Evolutionary conservation across 371 early-diverging fungal genomes (phyloP).

Genomic region (Gilbertella persicaria): DNA sequence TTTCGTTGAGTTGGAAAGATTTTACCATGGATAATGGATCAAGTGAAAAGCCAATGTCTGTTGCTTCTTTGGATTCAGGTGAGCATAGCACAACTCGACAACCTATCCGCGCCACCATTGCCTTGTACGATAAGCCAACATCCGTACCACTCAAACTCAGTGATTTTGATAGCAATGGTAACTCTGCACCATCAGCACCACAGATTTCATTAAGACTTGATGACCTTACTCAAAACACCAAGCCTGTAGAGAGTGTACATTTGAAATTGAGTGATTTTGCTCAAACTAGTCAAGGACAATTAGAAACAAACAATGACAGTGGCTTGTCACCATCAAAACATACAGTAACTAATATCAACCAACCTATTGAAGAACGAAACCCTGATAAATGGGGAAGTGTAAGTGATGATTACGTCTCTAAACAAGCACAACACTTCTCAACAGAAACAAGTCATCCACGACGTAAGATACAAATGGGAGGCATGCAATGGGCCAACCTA

Average conservation of each 20-base stretch:
- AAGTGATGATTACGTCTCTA: neutral
- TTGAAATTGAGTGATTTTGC: constrained; percentile 3
- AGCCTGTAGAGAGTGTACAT: no score
- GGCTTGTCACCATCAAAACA: neutral
- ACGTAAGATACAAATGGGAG: neutral
- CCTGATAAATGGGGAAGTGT: neutral
- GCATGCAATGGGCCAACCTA: neutral
- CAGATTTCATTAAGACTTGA: neutral
- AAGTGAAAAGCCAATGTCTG: no score
- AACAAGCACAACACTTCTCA: neutral
- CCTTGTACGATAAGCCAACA: neutral
- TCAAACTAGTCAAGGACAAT: neutral
- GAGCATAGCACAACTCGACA: neutral
- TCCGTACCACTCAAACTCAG: neutral
- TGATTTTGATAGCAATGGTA: neutral
- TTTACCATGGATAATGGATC: no score
- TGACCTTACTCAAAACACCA: neutral
- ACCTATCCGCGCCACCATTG: neutral
- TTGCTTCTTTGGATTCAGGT: neutral
- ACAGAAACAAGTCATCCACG: neutral
- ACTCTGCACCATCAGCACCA: neutral
- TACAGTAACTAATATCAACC: neutral
- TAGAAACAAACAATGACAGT: no score
- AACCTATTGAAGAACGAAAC: neutral
- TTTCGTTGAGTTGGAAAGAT: neutral